Base-by-base conservation (phyloP, 2,329 filamentous ascomycete genomes). In the Nothopassalora personata region DNA sequence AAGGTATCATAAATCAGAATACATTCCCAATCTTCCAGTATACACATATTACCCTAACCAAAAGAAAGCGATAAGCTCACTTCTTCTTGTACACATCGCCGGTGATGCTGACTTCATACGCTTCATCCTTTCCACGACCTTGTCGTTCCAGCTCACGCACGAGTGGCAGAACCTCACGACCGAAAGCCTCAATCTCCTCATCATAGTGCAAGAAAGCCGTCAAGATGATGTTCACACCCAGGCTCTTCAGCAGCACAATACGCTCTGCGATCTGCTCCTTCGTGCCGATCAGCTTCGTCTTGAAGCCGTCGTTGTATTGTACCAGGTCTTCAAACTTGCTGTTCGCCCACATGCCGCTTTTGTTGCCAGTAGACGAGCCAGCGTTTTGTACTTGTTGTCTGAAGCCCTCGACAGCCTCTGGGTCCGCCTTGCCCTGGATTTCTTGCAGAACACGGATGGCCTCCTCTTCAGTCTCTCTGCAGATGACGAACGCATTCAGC, bases 301-400 rank as follows among this genome's bases (percentile, higher is more conserved):
- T 82, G 70, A 82, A 83, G 1, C 80, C 80, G 65, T 82, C 80
- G 49, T 82, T 82, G 62, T 82, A 82, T 70, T 82, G 80, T 31
- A 82, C 78, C 56, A 82, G 64, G 64, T 83, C 80, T 53, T 82
- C 77, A 45, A 82, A 77, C 61, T 78, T 79, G 64, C 73, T 77
- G 50, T 80, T 72, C 7, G 80, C 79, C 80, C 80, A 82, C 80
- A 82, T 83, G 46, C 79, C 80, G 49, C 73, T 76, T 67, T 79
- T 80, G 54, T 79, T 77, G 0, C 62, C 62, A 0, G 80, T 80
- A 13, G 74, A 76, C 0, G 76, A 74, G 6, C 80, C 80, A 2
- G 80, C 80, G 58, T 81, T 79, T 64, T 80, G 73, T 1, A 81
- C 80, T 28, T 79, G 76, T 50, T 79, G 74, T 0, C 74, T 67